Conservation (phyloP, 2,329 filamentous ascomycete genomes). For the Bimuria novae-zelandiae region DNA sequence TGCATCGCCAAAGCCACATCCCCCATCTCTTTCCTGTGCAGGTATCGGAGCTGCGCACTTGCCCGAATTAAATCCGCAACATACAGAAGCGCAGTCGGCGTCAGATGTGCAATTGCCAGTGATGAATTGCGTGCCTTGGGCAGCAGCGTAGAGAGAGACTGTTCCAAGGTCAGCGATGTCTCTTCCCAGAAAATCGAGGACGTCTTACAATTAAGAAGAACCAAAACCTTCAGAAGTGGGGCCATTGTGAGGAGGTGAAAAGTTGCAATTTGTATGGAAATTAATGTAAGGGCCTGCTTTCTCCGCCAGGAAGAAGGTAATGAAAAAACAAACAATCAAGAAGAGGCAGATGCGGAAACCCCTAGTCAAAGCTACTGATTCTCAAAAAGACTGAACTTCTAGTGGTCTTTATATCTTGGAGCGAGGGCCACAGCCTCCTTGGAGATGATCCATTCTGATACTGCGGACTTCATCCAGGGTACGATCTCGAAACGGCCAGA, state of each 20-base stretch:
- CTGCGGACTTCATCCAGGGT: conserved; percentile 17
- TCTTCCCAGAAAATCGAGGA: background rate
- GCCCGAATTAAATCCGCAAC: conserved; percentile 43
- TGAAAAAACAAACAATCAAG: conserved; percentile 5
- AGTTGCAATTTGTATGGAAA: conserved; percentile 3
- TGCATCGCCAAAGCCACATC: conserved; percentile 37
- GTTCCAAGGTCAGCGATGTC: conserved; percentile 3
- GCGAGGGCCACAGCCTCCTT: background rate
- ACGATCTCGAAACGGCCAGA: conserved; percentile 28
- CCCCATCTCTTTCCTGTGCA: conserved; percentile 36
- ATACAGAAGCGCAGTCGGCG: conserved; percentile 45
- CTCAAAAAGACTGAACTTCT: conserved; percentile 3
- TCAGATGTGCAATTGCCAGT: conserved; percentile 45
- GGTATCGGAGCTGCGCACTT: conserved; percentile 38
- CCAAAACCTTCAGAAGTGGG: conserved; percentile 31
- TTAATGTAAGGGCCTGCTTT: conserved; percentile 16
- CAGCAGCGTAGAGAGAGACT: conserved; percentile 33
- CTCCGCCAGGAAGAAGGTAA: conserved; percentile 27
- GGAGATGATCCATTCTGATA: conserved; percentile 22
- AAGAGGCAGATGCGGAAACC: conserved; percentile 5
- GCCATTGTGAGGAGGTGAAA: conserved; percentile 27
- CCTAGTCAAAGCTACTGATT: conserved; percentile 11
- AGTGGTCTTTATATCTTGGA: conserved; percentile 21
- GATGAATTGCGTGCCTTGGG: conserved; percentile 46
- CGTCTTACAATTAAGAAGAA: conserved; percentile 31